phyloP scores from a whole-genome alignment of 2,329 filamentous ascomycete genomes.

The Nigrospora sphaerica region DNA sequence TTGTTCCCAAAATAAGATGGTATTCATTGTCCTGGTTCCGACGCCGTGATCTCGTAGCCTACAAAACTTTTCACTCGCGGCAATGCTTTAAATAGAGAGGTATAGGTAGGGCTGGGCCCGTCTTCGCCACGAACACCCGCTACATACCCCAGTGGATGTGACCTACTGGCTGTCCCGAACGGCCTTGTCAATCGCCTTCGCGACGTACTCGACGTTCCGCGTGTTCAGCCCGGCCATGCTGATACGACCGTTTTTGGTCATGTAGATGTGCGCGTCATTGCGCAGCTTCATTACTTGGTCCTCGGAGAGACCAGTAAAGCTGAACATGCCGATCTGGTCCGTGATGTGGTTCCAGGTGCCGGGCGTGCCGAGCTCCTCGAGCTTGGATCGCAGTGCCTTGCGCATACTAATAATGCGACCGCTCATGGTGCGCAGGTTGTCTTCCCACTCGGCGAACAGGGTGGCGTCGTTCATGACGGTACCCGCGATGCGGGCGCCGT shows the following conservation, averaged over 20 bases:
- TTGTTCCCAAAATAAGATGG: too few species aligned
- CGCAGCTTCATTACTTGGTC: slow-evolving; percentile 65
- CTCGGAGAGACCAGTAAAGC: slow-evolving; percentile 76
- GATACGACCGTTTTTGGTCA: slow-evolving; percentile 97
- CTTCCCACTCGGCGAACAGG: slow-evolving; percentile 88
- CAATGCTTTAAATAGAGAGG: too few species aligned
- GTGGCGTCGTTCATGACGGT: slow-evolving; percentile 74
- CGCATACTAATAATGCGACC: slow-evolving; percentile 94
- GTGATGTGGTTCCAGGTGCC: slow-evolving; percentile 97
- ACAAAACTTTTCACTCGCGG: too few species aligned
- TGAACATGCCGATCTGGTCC: slow-evolving; percentile 99
- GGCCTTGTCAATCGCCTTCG: slow-evolving; percentile 79
- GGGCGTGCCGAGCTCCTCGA: slow-evolving; percentile 80
- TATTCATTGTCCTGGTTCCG: too few species aligned
- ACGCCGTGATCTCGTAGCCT: too few species aligned
- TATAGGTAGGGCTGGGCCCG: too few species aligned
- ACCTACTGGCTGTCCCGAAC: slow-evolving; percentile 48
- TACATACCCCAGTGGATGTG: too few species aligned
- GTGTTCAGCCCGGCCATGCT: slow-evolving; percentile 98
- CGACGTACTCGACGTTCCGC: slow-evolving; percentile 87
- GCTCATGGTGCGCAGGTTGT: slow-evolving; percentile 86
- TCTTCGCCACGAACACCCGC: too few species aligned
- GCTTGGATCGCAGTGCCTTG: slow-evolving; percentile 64
- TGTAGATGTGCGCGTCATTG: slow-evolving; percentile 70
- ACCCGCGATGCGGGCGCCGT: slow-evolving; percentile 84